phyloP scores from a whole-genome alignment of 2,329 filamentous ascomycete species.

The Arthrobotrys conoides region DNA sequence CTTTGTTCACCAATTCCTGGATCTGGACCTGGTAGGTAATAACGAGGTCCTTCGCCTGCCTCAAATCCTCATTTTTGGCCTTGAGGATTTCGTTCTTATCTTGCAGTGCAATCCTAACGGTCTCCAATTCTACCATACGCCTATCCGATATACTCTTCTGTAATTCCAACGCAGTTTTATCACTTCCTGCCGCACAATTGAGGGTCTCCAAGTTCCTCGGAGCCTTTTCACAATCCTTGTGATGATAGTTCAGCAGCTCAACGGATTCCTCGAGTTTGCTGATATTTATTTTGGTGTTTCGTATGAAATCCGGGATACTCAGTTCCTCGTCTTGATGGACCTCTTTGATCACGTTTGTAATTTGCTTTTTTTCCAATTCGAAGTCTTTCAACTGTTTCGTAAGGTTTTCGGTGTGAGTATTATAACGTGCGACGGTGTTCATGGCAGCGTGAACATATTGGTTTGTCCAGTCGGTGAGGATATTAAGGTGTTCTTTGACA shows the following conservation, averaged over 20 bases:
- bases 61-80: neutral
- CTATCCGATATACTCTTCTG: neutral
- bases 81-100: conserved; percentile 1
- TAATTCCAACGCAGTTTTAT: neutral
- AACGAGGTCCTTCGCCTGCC: conserved; percentile 19
- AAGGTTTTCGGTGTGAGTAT: conserved; percentile 1
- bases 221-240: neutral
- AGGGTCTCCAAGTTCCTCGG: neutral
- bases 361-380: neutral
- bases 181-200: neutral
- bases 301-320: neutral
- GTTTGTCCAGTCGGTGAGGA: conserved; percentile 30
- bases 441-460: conserved; percentile 6
- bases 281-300: neutral
- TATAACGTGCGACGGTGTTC: neutral
- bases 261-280: neutral
- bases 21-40: conserved; percentile 19
- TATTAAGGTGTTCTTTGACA: conserved; percentile 20
- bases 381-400: conserved; percentile 1
- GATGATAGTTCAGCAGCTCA: conserved; percentile 14
- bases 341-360: neutral
- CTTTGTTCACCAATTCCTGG: conserved; percentile 28
- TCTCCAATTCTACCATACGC: neutral
- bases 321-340: neutral
- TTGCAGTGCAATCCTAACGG: neutral